These are phyloP conservation scores for Saxophila tyrrhenica DNA, from an alignment of 495 filamentous ascomycete species.

Conservation along the genomic window DNA sequence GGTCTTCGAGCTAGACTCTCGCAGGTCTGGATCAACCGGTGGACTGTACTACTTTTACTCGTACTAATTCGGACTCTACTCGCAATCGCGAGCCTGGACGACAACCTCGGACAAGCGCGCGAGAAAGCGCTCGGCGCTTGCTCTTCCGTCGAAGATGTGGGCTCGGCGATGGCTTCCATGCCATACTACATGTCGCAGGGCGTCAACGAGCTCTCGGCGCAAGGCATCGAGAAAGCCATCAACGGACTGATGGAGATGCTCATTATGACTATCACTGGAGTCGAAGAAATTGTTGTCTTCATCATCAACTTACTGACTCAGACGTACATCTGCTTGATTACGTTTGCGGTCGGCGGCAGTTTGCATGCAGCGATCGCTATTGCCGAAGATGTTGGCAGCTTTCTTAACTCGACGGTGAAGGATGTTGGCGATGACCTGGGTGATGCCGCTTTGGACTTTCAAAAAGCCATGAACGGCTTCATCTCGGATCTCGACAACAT, in stretches of 20 bases:
- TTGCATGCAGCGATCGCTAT: conserved; percentile 56
- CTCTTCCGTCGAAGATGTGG: conserved; percentile 82
- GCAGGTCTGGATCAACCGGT: conserved; percentile 79
- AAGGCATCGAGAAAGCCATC: conserved; percentile 65
- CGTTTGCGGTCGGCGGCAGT: conserved; percentile 64
- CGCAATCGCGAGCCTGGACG: conserved; percentile 55
- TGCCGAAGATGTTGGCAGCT: conserved; percentile 57
- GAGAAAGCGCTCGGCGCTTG: conserved; percentile 76
- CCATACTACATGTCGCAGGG: conserved; percentile 83
- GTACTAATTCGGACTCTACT: conserved; percentile 72
- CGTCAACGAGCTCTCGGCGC: conserved; percentile 74
- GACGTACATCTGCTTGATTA: conserved; percentile 79
- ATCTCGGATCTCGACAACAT: conserved; percentile 37
- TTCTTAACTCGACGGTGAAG: conserved; percentile 61
- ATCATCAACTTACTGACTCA: conserved; percentile 77
- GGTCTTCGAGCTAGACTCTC: conserved; percentile 81
- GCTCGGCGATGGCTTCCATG: conserved; percentile 94
- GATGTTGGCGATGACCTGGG: conserved; percentile 52
- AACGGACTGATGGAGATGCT: conserved; percentile 64
- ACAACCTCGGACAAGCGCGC: conserved; percentile 62
- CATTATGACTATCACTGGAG: conserved; percentile 61
- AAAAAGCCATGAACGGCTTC: conserved; percentile 51
- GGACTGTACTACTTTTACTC: conserved; percentile 82
- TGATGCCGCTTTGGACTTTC: conserved; percentile 42
- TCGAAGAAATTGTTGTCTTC: conserved; percentile 83